Conservation (phyloP, 768 basidiomycete species). For the Agaricus bisporus region DNA sequence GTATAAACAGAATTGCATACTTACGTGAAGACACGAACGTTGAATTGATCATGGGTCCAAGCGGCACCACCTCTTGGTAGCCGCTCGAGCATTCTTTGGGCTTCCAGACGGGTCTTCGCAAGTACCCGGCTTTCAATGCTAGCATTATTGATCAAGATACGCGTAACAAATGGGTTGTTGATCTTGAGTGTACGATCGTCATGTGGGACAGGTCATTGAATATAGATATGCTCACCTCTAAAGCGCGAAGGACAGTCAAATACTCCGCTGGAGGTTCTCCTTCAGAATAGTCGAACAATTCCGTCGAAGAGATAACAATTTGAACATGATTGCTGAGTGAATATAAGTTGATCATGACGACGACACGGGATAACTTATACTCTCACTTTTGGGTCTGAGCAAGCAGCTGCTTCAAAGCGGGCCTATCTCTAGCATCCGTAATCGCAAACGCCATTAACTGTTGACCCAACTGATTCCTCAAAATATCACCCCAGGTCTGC, state of each 20-base stretch:
- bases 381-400: constrained; percentile 59
- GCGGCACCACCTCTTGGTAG: constrained; percentile 48
- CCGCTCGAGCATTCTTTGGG: constrained; percentile 42
- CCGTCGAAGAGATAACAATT: constrained; percentile 63
- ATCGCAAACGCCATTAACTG: constrained; percentile 69
- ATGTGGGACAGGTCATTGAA: no score
- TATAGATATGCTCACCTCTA: constrained; percentile 50
- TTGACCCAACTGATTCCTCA: constrained; percentile 54
- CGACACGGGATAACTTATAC: background rate
- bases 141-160: constrained; percentile 72
- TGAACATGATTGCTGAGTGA: constrained; percentile 33
- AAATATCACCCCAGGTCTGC: constrained; percentile 53
- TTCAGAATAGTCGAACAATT: constrained; percentile 71
- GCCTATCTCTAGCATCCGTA: constrained; percentile 61
- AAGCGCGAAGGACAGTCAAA: constrained; percentile 73
- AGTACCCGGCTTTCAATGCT: constrained; percentile 71
- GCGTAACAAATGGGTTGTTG: constrained; percentile 64
- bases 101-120: constrained; percentile 56
- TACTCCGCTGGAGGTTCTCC: constrained; percentile 65
- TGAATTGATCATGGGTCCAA: constrained; percentile 59
- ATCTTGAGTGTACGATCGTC: constrained; percentile 41
- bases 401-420: constrained; percentile 48
- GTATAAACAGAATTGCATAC: constrained; percentile 18
- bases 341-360: background rate
- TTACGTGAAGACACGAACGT: constrained; percentile 60